These are phyloP conservation scores for Skeletonema grethae DNA, from an alignment of 108 stramenopile species.

Conservation along the genomic window DNA sequence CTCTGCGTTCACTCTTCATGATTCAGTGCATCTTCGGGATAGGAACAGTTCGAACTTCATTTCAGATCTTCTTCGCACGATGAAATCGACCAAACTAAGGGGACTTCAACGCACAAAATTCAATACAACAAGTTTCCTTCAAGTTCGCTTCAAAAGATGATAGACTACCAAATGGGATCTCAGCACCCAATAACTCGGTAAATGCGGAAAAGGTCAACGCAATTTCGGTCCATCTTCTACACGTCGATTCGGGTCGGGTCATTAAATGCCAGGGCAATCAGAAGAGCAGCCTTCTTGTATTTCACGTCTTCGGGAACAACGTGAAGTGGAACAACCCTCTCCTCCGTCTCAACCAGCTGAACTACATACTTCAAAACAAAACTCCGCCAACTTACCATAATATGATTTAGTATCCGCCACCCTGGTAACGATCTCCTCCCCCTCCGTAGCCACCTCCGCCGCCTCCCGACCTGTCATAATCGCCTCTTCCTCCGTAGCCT, in stretches of 20 bases:
- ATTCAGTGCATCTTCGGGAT: neutral
- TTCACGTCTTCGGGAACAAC: neutral
- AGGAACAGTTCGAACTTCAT: neutral
- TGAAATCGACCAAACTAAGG: neutral
- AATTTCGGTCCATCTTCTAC: neutral
- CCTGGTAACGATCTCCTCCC: constrained; percentile 22
- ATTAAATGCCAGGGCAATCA: neutral
- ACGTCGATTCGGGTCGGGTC: neutral
- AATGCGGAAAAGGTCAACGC: neutral
- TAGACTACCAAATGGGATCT: neutral
- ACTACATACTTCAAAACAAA: neutral
- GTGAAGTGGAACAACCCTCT: neutral
- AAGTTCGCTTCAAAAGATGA: neutral
- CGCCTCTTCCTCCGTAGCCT: constrained; percentile 20
- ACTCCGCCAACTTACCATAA: neutral
- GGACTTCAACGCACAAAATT: neutral
- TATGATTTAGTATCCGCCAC: constrained; percentile 9
- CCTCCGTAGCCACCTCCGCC: constrained; percentile 40
- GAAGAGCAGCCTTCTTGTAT: neutral
- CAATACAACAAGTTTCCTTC: neutral
- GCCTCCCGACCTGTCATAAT: constrained; percentile 21
- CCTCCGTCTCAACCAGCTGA: neutral
- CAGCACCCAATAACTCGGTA: neutral
- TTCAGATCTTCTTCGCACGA: neutral
- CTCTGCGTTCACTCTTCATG: neutral